These are phyloP conservation scores for Talaromyces proteolyticus DNA, from an alignment of 495 filamentous ascomycete species.

Conservation along the genomic window DNA sequence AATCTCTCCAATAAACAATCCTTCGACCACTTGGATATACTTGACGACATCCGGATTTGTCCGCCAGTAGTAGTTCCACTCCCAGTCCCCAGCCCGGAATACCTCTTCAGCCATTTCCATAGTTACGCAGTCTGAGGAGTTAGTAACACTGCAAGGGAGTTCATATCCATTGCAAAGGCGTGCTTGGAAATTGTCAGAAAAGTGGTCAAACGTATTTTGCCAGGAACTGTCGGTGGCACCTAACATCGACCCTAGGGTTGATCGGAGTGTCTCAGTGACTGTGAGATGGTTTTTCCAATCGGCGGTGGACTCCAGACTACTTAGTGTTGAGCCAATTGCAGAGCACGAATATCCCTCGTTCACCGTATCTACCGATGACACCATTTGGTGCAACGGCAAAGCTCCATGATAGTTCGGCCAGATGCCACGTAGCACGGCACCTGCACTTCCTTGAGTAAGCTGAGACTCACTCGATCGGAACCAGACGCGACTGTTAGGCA, in stretches of 20 bases:
- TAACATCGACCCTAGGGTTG: constrained; percentile 27
- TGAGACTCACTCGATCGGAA: constrained; percentile 33
- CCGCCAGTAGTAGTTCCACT: constrained; percentile 42
- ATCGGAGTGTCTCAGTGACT: constrained; percentile 26
- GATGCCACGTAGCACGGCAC: constrained; percentile 32
- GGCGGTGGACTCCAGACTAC: constrained; percentile 18
- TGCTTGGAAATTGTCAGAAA: constrained; percentile 39
- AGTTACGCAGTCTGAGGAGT: constrained; percentile 26
- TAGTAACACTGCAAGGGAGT: constrained; percentile 24
- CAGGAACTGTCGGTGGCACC: constrained; percentile 24
- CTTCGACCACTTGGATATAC: constrained; percentile 35
- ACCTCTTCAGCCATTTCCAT: constrained; percentile 26
- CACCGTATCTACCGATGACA: constrained; percentile 28
- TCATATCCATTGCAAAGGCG: constrained; percentile 38
- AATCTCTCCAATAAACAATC: constrained; percentile 37
- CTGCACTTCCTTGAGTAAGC: constrained; percentile 32
- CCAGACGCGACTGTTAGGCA: constrained; percentile 25
- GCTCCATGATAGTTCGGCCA: constrained; percentile 28
- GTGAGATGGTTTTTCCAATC: constrained; percentile 32
- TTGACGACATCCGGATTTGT: constrained; percentile 24
- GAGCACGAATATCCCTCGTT: constrained; percentile 31
- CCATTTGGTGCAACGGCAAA: constrained; percentile 34
- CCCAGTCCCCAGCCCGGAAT: constrained; percentile 41
- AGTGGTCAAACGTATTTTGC: constrained; percentile 36
- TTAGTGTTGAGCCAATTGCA: constrained; percentile 18